These are phyloP conservation scores for Starmerella vaccinii DNA, from an alignment of 805 yeast genomes.

Conservation along the genomic window DNA sequence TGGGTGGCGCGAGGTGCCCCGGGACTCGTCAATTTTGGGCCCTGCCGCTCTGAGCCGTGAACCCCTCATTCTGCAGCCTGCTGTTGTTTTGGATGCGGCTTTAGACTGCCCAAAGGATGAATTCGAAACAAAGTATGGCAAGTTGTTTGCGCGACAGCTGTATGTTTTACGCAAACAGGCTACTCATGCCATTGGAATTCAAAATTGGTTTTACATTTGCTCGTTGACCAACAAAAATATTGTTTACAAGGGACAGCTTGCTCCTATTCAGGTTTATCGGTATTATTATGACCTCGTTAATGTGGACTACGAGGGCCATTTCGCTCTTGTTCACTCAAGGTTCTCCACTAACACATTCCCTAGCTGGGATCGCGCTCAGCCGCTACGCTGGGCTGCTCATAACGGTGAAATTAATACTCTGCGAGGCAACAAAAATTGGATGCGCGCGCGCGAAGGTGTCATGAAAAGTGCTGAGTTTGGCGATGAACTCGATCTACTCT, in stretches of 20 bases:
- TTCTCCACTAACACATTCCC: conserved; percentile 98
- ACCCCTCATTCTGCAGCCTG: conserved; percentile 86
- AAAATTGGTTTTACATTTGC: conserved; percentile 96
- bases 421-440: conserved; percentile 98
- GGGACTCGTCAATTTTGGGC: conserved; percentile 86
- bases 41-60: conserved; percentile 92
- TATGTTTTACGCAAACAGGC: conserved; percentile 82
- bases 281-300: conserved; percentile 88
- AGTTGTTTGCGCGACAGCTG: conserved; percentile 68
- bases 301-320: conserved; percentile 87
- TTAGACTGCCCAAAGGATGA: conserved; percentile 34
- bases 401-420: conserved; percentile 97
- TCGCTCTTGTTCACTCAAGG: conserved; percentile 93
- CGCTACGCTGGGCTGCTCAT: conserved; percentile 93
- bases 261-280: conserved; percentile 90
- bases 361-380: conserved; percentile 99
- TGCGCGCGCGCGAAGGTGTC: conserved; percentile 97
- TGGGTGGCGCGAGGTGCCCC: conserved; percentile 93
- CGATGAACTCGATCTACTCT: conserved; percentile 79
- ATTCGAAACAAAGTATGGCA: conserved; percentile 46
- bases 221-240: conserved; percentile 80
- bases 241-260: conserved; percentile 95
- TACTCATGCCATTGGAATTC: conserved; percentile 81
- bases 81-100: conserved; percentile 57
- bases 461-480: conserved; percentile 82